phyloP scores from a whole-genome alignment of 441 rosid genomes.

The Dalechampia spathulata region DNA sequence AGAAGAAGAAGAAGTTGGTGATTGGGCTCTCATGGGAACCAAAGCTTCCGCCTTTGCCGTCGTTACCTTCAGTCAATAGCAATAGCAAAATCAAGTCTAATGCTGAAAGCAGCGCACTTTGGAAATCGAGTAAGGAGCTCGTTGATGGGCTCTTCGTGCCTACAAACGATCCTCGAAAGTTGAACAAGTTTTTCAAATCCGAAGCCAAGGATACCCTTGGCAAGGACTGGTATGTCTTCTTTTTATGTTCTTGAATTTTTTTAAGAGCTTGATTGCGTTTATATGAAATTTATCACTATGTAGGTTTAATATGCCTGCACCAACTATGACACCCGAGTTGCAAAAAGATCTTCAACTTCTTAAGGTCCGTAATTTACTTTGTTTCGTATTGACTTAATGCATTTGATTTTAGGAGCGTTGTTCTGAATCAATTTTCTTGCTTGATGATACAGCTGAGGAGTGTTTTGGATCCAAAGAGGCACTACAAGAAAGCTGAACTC shows the following conservation, averaged over 20 bases:
- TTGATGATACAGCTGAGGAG: constrained; percentile 51
- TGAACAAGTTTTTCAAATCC: constrained; percentile 57
- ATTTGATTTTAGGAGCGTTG: too few species aligned
- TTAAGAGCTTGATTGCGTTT: too few species aligned
- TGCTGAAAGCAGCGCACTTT: constrained; percentile 35
- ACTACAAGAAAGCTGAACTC: constrained; percentile 66
- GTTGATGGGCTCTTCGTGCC: constrained; percentile 76
- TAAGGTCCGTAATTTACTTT: constrained; percentile 30
- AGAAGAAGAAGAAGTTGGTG: constrained; percentile 43
- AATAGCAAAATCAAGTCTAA: neutral
- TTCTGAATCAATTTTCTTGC: neutral
- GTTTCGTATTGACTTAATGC: too few species aligned
- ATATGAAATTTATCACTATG: too few species aligned
- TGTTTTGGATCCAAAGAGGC: constrained; percentile 74
- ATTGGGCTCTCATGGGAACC: constrained; percentile 88
- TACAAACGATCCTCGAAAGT: constrained; percentile 61
- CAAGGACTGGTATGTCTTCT: constrained; percentile 40
- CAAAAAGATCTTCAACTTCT: constrained; percentile 83
- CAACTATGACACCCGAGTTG: constrained; percentile 75
- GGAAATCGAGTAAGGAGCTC: constrained; percentile 54
- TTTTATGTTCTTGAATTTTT: neutral
- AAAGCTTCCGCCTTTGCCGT: constrained; percentile 39
- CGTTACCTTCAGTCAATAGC: constrained; percentile 1
- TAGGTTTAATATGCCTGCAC: constrained; percentile 95
- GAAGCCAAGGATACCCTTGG: constrained; percentile 71